A percentile compares a stretch with the other conserved stretches of the same genome.
Evolutionary conservation across 306 rosid genomes (phyloP).

Genomic region (Castanea crenata): DNA sequence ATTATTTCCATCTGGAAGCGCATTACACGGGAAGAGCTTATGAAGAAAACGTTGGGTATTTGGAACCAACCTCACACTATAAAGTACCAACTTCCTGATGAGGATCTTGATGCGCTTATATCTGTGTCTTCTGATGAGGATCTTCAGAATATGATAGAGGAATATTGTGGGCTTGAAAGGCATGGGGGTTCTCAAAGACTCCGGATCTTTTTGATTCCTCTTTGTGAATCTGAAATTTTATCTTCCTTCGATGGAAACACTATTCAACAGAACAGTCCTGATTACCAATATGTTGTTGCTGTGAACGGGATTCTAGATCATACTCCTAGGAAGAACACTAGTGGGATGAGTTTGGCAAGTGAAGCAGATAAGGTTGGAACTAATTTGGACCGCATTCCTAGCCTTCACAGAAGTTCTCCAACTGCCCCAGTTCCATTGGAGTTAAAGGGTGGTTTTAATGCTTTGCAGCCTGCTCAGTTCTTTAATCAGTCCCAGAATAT

Average conservation of each 20-base stretch:
- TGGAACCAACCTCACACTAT: constrained; percentile 65
- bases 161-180: constrained; percentile 63
- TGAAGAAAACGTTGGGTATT: constrained; percentile 55
- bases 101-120: constrained; percentile 82
- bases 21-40: constrained; percentile 58
- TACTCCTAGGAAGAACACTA: constrained; percentile 35
- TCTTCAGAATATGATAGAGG: constrained; percentile 86
- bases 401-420: constrained; percentile 8
- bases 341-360: constrained; percentile 35
- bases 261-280: constrained; percentile 49
- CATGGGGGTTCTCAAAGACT: constrained; percentile 66
- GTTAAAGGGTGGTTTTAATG: constrained; percentile 31
- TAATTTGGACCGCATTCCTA: constrained; percentile 24
- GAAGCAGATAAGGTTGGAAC: constrained; percentile 46
- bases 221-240: constrained; percentile 58
- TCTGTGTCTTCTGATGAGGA: constrained; percentile 78
- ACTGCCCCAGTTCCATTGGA: constrained; percentile 31
- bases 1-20: constrained; percentile 51
- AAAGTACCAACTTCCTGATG: constrained; percentile 82
- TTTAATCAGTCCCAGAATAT: constrained; percentile 36
- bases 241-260: constrained; percentile 39
- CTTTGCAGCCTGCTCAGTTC: constrained; percentile 37
- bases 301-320: constrained; percentile 62
- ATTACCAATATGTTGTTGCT: constrained; percentile 73
- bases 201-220: constrained; percentile 57